Evolutionary conservation across 352 stramenopile genomes (phyloP), one percentile per base, ranked within the genome.

Genomic region (Saprolegnia diclina): DNA sequence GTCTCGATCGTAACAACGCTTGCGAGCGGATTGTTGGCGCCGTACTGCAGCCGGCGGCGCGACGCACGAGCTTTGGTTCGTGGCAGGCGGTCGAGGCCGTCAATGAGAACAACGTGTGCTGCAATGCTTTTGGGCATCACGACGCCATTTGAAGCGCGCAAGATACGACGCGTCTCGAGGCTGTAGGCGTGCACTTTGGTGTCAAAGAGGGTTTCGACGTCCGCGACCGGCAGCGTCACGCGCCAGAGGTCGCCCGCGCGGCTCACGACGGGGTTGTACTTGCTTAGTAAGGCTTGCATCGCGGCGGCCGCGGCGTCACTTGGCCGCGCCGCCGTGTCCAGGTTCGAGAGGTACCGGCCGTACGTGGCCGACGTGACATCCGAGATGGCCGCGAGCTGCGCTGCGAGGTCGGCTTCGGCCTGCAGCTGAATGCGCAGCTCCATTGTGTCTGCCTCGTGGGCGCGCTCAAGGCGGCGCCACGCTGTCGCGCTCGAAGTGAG

Each of bases 71-170:
- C 18, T n/a, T n/a, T n/a, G 42, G 82, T 76, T 22, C 82, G 88
- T 4, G 84, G 84, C 53, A 92, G 88, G 63, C 73, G 81, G 72
- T 91, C 81, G 26, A 92, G 75, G 16, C 84, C 84, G 71, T 92
- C 84, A 10, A 91, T 67, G 71, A 82, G 88, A 57, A 79, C 37
- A 24, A 91, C 74, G 22, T 87, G 77, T 5, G n/a, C 7, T 1
- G 72, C 67, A 6, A 92, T 65, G 6, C 67, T 56, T 6, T 65
- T 22, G 0, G 84, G 84, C 10, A 92, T 50, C 1, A 45, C 56
- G 64, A 79, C 90, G 18, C 38, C 66, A 4, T 71, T 71, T 0
- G 67, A 54, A 0, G 84, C 81, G 5, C 84, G 79, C 14, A 90
- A 63, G 11, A 92, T 73, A 14, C 62, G 74, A 53, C 87, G 54